Conservation (phyloP, 192 early-diverging fungal species). For the Mortierella claussenii region DNA sequence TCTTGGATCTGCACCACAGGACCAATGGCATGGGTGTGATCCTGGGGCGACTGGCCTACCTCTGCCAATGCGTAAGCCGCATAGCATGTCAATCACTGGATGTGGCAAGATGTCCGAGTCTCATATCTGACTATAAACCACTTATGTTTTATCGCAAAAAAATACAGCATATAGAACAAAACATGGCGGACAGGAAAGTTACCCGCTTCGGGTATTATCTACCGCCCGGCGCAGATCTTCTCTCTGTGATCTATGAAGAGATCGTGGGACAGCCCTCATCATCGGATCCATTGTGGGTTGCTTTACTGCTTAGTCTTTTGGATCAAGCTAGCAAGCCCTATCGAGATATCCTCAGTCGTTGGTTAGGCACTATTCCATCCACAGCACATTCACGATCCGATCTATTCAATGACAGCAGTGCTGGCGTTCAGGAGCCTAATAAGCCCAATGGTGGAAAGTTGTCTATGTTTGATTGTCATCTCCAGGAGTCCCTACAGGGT, state of each 20-base stretch:
- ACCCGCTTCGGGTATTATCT: constrained; percentile 37
- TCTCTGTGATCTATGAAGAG: constrained; percentile 44
- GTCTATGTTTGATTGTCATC: constrained; percentile 29
- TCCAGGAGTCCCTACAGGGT: constrained; percentile 32
- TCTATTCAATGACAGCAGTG: background rate
- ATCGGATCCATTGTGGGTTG: constrained; percentile 29
- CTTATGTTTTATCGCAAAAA: no score
- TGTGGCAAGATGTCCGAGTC: no score
- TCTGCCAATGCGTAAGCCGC: constrained; percentile 45
- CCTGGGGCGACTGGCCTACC: constrained; percentile 21
- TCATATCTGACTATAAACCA: no score
- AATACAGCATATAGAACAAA: constrained; percentile 18
- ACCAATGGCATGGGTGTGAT: constrained; percentile 29
- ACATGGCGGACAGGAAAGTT: background rate
- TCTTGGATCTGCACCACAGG: constrained; percentile 45
- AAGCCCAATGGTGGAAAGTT: background rate
- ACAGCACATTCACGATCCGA: background rate
- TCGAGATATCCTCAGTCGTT: constrained; percentile 52
- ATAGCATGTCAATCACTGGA: no score
- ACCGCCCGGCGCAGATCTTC: constrained; percentile 48
- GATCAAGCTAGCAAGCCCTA: constrained; percentile 55
- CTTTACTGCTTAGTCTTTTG: constrained; percentile 32
- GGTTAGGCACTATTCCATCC: constrained; percentile 48
- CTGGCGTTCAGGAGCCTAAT: background rate
- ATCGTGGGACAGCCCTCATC: constrained; percentile 20